phyloP scores from a whole-genome alignment of 306 rosid species.

The Begonia loranthoides region DNA sequence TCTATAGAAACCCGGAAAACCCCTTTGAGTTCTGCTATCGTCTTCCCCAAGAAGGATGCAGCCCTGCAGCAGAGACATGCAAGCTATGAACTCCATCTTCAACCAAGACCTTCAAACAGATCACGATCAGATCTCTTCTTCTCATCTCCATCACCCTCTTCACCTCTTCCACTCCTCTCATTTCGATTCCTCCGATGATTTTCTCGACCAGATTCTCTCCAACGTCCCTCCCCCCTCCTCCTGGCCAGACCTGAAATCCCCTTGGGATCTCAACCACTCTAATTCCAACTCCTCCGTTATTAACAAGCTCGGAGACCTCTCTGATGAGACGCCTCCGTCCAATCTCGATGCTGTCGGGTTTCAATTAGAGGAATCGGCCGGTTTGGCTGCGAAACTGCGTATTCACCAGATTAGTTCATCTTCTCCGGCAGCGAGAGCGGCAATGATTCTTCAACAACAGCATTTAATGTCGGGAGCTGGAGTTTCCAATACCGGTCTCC shows the following conservation, averaged over 20 bases:
- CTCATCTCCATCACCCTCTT: conserved; percentile 23
- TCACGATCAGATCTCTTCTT: conserved; percentile 6
- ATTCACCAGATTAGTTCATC: conserved; percentile 56
- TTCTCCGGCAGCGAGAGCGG: conserved; percentile 24
- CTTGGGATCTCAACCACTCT: conserved; percentile 34
- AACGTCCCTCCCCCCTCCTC: conserved; percentile 34
- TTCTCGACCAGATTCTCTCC: conserved; percentile 82
- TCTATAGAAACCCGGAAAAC: neutral
- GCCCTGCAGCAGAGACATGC: conserved; percentile 59
- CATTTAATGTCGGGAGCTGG: conserved; percentile 34
- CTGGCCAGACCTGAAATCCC: conserved; percentile 45
- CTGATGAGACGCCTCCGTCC: conserved; percentile 23
- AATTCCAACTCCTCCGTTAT: conserved; percentile 5
- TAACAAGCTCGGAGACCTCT: conserved; percentile 11
- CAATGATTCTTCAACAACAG: conserved; percentile 74
- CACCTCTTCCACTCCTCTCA: conserved; percentile 19
- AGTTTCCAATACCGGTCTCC: conserved; percentile 22
- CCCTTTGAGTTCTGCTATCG: neutral
- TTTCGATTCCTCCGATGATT: conserved; percentile 58
- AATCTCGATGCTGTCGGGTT: conserved; percentile 17
- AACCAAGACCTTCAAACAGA: conserved; percentile 41
- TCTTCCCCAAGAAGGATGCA: conserved; percentile 23
- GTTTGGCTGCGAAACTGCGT: conserved; percentile 52
- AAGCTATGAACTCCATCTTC: conserved; percentile 40
- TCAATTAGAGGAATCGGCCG: conserved; percentile 40